phyloP scores from a whole-genome alignment of 768 basidiomycete species.

The Cystofilobasidium capitatum region DNA sequence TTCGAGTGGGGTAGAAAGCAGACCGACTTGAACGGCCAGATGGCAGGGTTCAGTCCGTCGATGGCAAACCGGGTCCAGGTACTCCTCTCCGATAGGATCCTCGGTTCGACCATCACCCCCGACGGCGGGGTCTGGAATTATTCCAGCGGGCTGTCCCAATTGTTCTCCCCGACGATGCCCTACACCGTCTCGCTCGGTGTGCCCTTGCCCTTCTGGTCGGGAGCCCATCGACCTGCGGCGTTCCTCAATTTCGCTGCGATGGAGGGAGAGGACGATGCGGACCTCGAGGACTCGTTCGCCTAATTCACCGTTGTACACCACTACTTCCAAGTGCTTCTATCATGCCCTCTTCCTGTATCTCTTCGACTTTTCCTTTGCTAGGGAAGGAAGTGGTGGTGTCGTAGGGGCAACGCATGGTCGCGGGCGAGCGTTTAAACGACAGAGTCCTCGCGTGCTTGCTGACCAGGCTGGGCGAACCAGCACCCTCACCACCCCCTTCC shows the following conservation, averaged over 20 bases:
- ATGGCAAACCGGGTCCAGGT: constrained; percentile 64
- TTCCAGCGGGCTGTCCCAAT: constrained; percentile 76
- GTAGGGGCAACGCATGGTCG: too few relatives aligned
- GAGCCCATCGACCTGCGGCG: constrained; percentile 85
- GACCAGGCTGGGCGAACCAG: too few relatives aligned
- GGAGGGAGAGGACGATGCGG: constrained; percentile 84
- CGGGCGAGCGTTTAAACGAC: too few relatives aligned
- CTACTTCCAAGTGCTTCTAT: not conserved
- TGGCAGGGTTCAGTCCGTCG: constrained; percentile 23
- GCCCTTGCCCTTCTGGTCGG: constrained; percentile 91
- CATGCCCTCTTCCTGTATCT: not conserved
- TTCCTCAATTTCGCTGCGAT: constrained; percentile 92
- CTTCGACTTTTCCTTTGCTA: not conserved
- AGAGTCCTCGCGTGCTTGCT: too few relatives aligned
- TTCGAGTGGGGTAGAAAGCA: constrained; percentile 99
- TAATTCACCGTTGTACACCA: not conserved
- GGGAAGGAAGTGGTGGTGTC: too few relatives aligned
- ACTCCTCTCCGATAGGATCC: constrained; percentile 83
- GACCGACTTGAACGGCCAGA: constrained; percentile 48
- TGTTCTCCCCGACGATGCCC: constrained; percentile 72
- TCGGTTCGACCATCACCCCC: constrained; percentile 90
- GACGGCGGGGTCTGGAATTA: constrained; percentile 97
- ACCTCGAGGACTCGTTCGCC: constrained; percentile 82
- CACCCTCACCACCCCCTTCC: too few relatives aligned
- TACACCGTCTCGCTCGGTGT: constrained; percentile 82